Conservation (phyloP, 768 basidiomycete genomes). For the Kwoniella mangroviensis region DNA sequence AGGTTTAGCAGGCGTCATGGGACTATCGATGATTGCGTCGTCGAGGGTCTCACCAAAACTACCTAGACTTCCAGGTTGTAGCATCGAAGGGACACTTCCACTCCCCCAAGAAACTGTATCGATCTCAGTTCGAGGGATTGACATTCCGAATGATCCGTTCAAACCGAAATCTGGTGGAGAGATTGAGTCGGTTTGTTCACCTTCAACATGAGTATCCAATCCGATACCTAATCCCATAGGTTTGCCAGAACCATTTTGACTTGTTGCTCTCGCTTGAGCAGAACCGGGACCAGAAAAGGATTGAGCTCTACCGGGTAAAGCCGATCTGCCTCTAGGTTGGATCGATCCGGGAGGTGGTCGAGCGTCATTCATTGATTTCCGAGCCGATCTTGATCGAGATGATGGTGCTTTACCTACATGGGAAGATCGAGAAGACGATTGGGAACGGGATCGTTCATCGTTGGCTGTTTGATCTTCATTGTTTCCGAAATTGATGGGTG, state of each 20-base stretch:
- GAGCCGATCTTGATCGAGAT: slow-evolving; percentile 17
- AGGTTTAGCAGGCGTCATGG: slow-evolving; percentile 36
- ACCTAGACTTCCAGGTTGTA: slow-evolving; percentile 34
- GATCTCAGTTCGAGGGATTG: slow-evolving; percentile 25
- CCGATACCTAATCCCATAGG: slow-evolving; percentile 31
- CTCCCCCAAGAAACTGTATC: slow-evolving; percentile 16
- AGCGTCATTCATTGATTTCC: slow-evolving; percentile 48
- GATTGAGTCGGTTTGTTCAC: slow-evolving; percentile 31
- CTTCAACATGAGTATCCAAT: slow-evolving; percentile 41
- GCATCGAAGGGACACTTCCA: slow-evolving; percentile 29
- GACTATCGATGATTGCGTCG: slow-evolving; percentile 40
- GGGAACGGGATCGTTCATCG: slow-evolving; percentile 36
- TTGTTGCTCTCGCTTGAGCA: slow-evolving; percentile 24
- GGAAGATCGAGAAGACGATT: slow-evolving; percentile 26
- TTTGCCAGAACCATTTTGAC: slow-evolving; percentile 16
- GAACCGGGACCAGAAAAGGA: slow-evolving; percentile 22
- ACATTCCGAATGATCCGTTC: slow-evolving; percentile 20
- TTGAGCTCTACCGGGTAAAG: slow-evolving; percentile 15
- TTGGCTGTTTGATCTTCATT: background rate
- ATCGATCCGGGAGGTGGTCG: slow-evolving; percentile 30
- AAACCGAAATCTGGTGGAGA: slow-evolving; percentile 28
- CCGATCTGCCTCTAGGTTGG: slow-evolving; percentile 28
- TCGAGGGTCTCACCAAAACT: slow-evolving; percentile 27
- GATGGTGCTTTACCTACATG: slow-evolving; percentile 36
- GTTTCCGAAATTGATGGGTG: slow-evolving; percentile 26